These are phyloP conservation scores for Penicillium aurantiogriseum DNA, from an alignment of 2,329 filamentous ascomycete species.

Conservation along the genomic window DNA sequence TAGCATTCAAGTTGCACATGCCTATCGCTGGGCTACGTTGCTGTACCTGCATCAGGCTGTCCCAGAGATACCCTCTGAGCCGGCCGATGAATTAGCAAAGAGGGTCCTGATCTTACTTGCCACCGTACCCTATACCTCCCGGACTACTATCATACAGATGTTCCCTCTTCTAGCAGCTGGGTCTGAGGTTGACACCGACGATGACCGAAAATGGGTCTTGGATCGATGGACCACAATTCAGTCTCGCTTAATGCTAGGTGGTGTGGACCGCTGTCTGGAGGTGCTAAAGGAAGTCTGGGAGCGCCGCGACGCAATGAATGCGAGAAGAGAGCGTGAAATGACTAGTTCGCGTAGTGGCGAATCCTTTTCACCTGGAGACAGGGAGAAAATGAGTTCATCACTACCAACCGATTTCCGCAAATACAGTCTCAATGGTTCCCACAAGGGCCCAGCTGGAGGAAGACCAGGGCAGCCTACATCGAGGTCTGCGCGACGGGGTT, in stretches of 20 bases:
- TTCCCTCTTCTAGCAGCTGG: slow-evolving; percentile 68
- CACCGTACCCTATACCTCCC: slow-evolving; percentile 61
- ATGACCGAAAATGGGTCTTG: slow-evolving; percentile 64
- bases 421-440: slow-evolving; percentile 26
- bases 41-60: slow-evolving; percentile 68
- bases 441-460: slow-evolving; percentile 20
- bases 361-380: background rate
- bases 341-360: background rate
- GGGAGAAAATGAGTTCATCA: background rate
- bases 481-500: slow-evolving; percentile 24
- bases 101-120: slow-evolving; percentile 61
- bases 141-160: slow-evolving; percentile 67
- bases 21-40: slow-evolving; percentile 66
- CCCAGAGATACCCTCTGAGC: slow-evolving; percentile 63
- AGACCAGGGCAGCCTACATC: slow-evolving; percentile 9
- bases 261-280: slow-evolving; percentile 64
- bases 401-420: background rate
- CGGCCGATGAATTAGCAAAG: slow-evolving; percentile 59
- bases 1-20: slow-evolving; percentile 64
- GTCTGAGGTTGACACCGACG: slow-evolving; percentile 59
- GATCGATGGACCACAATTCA: slow-evolving; percentile 63
- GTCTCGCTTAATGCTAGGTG: slow-evolving; percentile 63
- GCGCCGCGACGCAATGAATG: slow-evolving; percentile 56
- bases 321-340: slow-evolving; percentile 29
- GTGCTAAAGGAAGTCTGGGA: slow-evolving; percentile 67